A percentile compares a stretch with the other conserved stretches of the same genome.
phyloP scores from a whole-genome alignment of 2,329 filamentous ascomycete species.

The Allantophomopsis cytisporea region DNA sequence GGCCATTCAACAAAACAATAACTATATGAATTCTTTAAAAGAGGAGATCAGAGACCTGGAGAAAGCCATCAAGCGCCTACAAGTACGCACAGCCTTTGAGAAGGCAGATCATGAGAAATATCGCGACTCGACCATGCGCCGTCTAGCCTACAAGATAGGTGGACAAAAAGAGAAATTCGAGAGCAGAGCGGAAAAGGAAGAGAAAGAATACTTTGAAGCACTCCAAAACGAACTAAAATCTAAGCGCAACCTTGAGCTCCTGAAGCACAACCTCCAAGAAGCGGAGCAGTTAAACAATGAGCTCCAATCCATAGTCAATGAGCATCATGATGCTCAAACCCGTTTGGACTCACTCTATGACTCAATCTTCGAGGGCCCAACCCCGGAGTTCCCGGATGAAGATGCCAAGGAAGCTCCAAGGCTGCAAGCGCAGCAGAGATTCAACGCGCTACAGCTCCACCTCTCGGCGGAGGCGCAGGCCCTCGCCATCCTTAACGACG shows the following conservation, averaged over 20 bases:
- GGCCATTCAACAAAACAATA: constrained; percentile 28
- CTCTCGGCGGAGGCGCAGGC: constrained; percentile 28
- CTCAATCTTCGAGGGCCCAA: constrained; percentile 37
- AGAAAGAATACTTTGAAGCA: constrained; percentile 38
- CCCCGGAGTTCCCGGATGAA: constrained; percentile 37
- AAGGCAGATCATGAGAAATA: constrained; percentile 37
- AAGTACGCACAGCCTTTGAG: constrained; percentile 28
- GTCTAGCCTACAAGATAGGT: constrained; percentile 35
- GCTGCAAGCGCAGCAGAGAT: constrained; percentile 20
- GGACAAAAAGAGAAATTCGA: constrained; percentile 34
- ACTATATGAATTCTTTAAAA: constrained; percentile 30
- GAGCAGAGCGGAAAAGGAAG: constrained; percentile 35
- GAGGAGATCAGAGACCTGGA: constrained; percentile 22
- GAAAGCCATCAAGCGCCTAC: constrained; percentile 23
- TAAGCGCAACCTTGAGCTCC: constrained; percentile 24
- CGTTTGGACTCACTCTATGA: constrained; percentile 37
- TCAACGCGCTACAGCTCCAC: constrained; percentile 21
- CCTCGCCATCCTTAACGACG: constrained; percentile 23
- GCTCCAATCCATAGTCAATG: constrained; percentile 21
- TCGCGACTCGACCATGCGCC: constrained; percentile 34
- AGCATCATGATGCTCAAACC: constrained; percentile 25
- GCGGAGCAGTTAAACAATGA: constrained; percentile 21
- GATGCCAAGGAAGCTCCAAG: constrained; percentile 28
- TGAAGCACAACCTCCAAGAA: constrained; percentile 24
- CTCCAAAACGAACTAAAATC: constrained; percentile 32